These are phyloP conservation scores for Chaetomiaceae sp. DNA, from an alignment of 2,329 filamentous ascomycete species.

Conservation along the genomic window DNA sequence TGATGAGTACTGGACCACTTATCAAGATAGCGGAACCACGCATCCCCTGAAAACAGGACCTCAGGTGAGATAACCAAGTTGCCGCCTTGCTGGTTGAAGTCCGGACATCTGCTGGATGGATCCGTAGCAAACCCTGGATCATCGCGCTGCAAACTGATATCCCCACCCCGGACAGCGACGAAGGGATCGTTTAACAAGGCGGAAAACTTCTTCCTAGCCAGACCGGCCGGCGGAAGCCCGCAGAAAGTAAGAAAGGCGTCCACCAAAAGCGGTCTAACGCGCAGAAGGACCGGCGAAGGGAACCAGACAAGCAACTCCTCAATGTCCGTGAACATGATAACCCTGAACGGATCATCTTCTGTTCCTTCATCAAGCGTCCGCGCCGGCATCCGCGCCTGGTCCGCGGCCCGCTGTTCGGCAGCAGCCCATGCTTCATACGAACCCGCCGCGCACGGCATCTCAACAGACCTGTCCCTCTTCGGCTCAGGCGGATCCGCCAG, in stretches of 20 bases:
- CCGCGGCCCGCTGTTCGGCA: slow-evolving; percentile 47
- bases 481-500: slow-evolving; percentile 38
- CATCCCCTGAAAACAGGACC: slow-evolving; percentile 44
- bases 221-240: slow-evolving; percentile 49
- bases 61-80: slow-evolving; percentile 38
- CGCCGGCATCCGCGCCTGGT: slow-evolving; percentile 55
- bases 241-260: slow-evolving; percentile 67
- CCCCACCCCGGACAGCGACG: slow-evolving; percentile 31
- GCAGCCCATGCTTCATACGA: slow-evolving; percentile 46
- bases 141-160: slow-evolving; percentile 21
- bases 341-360: slow-evolving; percentile 75
- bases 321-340: slow-evolving; percentile 75
- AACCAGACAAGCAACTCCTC: slow-evolving; percentile 53
- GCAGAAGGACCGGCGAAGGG: slow-evolving; percentile 32
- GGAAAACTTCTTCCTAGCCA: slow-evolving; percentile 24
- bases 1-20: slow-evolving; percentile 20
- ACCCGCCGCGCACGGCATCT: slow-evolving; percentile 33
- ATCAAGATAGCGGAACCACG: slow-evolving; percentile 41
- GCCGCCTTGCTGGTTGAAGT: slow-evolving; percentile 29
- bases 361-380: slow-evolving; percentile 67
- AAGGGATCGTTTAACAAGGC: slow-evolving; percentile 49
- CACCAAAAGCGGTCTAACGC: slow-evolving; percentile 45
- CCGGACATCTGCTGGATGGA: slow-evolving; percentile 13
- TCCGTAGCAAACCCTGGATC: not conserved
- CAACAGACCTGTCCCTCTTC: slow-evolving; percentile 21